Conservation (phyloP, 768 basidiomycete genomes). For the Calvatia gigantea region DNA sequence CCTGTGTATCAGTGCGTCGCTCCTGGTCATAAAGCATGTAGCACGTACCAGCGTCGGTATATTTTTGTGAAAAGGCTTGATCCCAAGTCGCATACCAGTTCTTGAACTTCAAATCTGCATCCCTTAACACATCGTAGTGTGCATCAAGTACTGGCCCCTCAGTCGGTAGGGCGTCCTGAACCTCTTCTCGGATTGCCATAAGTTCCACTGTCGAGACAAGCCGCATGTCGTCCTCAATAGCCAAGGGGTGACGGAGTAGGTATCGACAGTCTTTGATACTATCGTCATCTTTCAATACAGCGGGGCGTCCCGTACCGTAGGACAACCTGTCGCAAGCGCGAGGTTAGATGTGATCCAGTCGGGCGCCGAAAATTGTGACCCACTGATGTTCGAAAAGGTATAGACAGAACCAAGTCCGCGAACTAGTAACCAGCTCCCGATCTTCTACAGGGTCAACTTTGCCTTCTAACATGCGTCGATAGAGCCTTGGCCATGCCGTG, state of each 20-base stretch:
- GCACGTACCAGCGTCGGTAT: constrained; percentile 69
- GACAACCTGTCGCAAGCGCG: constrained; percentile 60
- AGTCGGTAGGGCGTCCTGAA: constrained; percentile 77
- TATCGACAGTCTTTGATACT: constrained; percentile 79
- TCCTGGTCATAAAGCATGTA: background rate
- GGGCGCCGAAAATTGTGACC: constrained; percentile 25
- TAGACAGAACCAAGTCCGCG: constrained; percentile 90
- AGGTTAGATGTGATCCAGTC: background rate
- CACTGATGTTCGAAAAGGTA: constrained; percentile 95
- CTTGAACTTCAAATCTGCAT: constrained; percentile 75
- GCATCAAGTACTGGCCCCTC: constrained; percentile 71
- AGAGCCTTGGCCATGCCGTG: constrained; percentile 83
- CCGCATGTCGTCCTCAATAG: constrained; percentile 92
- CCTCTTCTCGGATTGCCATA: constrained; percentile 82
- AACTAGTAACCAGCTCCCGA: constrained; percentile 73
- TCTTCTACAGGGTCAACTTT: constrained; percentile 61
- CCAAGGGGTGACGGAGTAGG: constrained; percentile 80
- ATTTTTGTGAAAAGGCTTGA: constrained; percentile 74
- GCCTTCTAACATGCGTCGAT: constrained; percentile 71
- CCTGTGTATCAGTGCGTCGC: background rate
- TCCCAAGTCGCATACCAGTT: constrained; percentile 85
- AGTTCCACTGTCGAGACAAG: constrained; percentile 93
- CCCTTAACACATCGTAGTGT: constrained; percentile 67
- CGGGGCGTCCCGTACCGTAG: constrained; percentile 91
- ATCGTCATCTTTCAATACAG: constrained; percentile 90